A percentile compares a stretch with the other conserved stretches of the same genome.
These are phyloP conservation scores for Castanea sativa DNA, from an alignment of 306 rosid genomes.

Conservation along the genomic window DNA sequence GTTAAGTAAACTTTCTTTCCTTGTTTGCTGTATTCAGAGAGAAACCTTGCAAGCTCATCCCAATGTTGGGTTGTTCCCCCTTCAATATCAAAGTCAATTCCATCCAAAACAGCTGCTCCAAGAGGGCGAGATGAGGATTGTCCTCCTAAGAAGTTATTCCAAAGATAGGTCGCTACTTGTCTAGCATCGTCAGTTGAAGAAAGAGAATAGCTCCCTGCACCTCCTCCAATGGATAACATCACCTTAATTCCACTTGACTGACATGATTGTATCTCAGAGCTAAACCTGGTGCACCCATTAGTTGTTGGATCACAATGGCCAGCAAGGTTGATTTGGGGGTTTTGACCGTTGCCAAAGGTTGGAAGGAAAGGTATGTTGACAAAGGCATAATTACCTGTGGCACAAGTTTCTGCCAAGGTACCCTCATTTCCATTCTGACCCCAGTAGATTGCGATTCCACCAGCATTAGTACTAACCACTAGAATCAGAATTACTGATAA, in stretches of 20 bases:
- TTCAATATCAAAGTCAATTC: conserved; percentile 61
- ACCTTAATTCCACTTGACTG: conserved; percentile 48
- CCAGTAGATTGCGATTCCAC: conserved; percentile 44
- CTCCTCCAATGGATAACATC: conserved; percentile 57
- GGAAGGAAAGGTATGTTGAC: conserved; percentile 44
- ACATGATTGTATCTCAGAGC: conserved; percentile 40
- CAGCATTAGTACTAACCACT: background rate
- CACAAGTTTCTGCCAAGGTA: conserved; percentile 43
- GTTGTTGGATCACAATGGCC: conserved; percentile 48
- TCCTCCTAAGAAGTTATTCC: conserved; percentile 66
- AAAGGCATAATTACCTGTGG: conserved; percentile 42
- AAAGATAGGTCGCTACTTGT: conserved; percentile 47
- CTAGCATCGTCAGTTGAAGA: conserved; percentile 44
- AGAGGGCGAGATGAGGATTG: conserved; percentile 43
- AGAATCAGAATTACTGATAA: conserved; percentile 5
- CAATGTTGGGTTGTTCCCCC: conserved; percentile 49
- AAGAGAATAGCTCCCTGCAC: conserved; percentile 46
- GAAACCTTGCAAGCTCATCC: conserved; percentile 52
- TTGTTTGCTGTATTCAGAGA: conserved; percentile 28
- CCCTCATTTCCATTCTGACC: conserved; percentile 52
- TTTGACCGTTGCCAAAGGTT: conserved; percentile 49
- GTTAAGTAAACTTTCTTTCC: conserved; percentile 48
- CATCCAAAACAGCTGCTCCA: conserved; percentile 53
- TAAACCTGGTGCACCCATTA: conserved; percentile 33
- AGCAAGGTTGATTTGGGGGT: conserved; percentile 39